Evolutionary conservation across 2,329 filamentous ascomycete species (phyloP).

Genomic region (Talaromyces sp.): DNA sequence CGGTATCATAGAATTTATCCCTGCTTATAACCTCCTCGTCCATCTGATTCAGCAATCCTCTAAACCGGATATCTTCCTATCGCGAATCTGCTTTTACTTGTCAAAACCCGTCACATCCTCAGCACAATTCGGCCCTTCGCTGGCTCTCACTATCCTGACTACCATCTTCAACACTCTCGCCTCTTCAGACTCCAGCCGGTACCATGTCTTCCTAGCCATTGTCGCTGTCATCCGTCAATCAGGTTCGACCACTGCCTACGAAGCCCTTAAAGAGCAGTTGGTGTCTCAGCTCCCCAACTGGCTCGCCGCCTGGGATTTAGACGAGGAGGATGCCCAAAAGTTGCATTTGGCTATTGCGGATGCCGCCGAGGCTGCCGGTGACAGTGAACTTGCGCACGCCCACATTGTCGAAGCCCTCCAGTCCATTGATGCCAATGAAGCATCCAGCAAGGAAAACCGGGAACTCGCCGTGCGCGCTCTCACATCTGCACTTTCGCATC

Average conservation of each 20-base stretch:
- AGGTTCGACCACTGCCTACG: slow-evolving; percentile 68
- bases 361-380: slow-evolving; percentile 69
- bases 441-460: slow-evolving; percentile 50
- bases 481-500: slow-evolving; percentile 61
- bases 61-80: slow-evolving; percentile 79
- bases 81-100: slow-evolving; percentile 83
- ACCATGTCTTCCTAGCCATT: slow-evolving; percentile 85
- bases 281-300: slow-evolving; percentile 71
- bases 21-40: slow-evolving; percentile 93
- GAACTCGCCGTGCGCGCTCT: slow-evolving; percentile 60
- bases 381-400: slow-evolving; percentile 69
- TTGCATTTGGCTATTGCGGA: slow-evolving; percentile 79
- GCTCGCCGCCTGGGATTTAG: slow-evolving; percentile 76
- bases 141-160: slow-evolving; percentile 84
- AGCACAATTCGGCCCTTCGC: slow-evolving; percentile 73
- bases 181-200: slow-evolving; percentile 70
- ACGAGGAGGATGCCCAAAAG: slow-evolving; percentile 75
- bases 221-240: slow-evolving; percentile 72
- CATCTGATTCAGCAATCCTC: slow-evolving; percentile 85
- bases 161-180: slow-evolving; percentile 94
- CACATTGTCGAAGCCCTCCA: slow-evolving; percentile 73
- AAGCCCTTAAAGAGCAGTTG: slow-evolving; percentile 76
- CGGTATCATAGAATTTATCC: slow-evolving; percentile 66
- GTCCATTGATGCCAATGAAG: slow-evolving; percentile 60
- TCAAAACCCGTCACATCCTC: slow-evolving; percentile 80